Evolutionary conservation across 192 early-diverging fungal genomes (phyloP).

Genomic region (Podila minutissima): DNA sequence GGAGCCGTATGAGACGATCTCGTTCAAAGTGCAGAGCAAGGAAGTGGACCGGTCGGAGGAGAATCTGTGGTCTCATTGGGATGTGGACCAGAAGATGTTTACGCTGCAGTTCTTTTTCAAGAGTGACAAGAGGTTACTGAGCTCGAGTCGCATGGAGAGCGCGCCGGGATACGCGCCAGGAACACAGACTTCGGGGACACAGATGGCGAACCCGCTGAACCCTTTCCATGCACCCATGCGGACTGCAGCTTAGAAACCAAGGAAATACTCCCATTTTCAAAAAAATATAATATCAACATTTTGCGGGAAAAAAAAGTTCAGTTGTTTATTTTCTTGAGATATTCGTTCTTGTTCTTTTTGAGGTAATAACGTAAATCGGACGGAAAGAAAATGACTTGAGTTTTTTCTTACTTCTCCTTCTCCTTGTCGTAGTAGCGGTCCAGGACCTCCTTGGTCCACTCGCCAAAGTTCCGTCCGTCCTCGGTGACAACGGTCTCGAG

Average conservation of each 20-base stretch:
- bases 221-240: conserved; percentile 52
- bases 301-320: no score
- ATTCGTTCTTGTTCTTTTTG: no score
- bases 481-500: conserved; percentile 50
- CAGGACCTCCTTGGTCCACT: conserved; percentile 49
- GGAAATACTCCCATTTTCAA: not conserved
- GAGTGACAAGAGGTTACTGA: conserved; percentile 56
- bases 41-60: conserved; percentile 92
- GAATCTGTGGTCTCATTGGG: conserved; percentile 95
- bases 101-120: conserved; percentile 95
- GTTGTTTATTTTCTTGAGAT: no score
- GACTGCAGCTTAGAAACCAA: conserved; percentile 17
- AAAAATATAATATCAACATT: not conserved
- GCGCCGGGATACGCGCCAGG: conserved; percentile 32
- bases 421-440: conserved; percentile 50
- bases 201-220: conserved; percentile 51
- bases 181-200: conserved; percentile 14
- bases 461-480: conserved; percentile 46
- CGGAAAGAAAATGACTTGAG: not conserved
- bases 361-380: no score
- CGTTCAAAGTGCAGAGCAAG: conserved; percentile 93
- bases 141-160: conserved; percentile 43
- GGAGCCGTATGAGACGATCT: conserved; percentile 94
- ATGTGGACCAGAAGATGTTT: conserved; percentile 87
- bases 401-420: not conserved